Evolutionary conservation across 305 asterid genomes (phyloP).

Genomic region (Fraxinus xanthoxyloides): DNA sequence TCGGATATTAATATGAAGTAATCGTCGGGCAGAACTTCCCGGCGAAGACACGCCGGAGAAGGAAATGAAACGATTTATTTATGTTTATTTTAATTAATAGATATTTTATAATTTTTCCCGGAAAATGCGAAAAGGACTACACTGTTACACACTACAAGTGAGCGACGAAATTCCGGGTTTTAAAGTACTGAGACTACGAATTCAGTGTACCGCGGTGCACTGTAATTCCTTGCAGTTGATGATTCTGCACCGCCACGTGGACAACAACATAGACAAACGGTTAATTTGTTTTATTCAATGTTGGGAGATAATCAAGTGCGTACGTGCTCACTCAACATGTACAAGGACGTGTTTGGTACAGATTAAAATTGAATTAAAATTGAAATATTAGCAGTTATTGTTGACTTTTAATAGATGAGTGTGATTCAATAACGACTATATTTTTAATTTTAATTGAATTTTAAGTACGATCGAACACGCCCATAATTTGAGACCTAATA

Average conservation of each 20-base stretch:
- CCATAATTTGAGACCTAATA: background rate
- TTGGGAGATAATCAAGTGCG: background rate
- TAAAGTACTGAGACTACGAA: constrained; percentile 32
- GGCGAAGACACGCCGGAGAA: constrained; percentile 27
- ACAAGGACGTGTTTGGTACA: no score
- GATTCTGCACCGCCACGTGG: background rate
- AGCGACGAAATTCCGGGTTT: constrained; percentile 16
- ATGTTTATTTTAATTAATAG: background rate
- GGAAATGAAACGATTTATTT: constrained; percentile 14
- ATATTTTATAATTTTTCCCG: constrained; percentile 4
- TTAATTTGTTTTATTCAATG: background rate
- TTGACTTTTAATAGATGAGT: no score
- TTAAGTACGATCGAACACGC: no score
- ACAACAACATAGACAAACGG: background rate
- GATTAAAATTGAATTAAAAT: no score
- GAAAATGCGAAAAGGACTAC: constrained; percentile 22
- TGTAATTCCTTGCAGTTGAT: background rate
- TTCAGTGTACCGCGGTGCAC: constrained; percentile 37
- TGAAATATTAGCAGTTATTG: no score
- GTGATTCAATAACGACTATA: no score
- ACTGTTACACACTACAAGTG: constrained; percentile 23
- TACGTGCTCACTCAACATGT: background rate
- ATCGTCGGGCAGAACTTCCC: constrained; percentile 19
- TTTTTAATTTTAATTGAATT: no score
- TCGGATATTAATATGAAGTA: constrained; percentile 11